Base-by-base conservation (phyloP, 2,329 filamentous ascomycete genomes). In the Daldinia sp. region DNA sequence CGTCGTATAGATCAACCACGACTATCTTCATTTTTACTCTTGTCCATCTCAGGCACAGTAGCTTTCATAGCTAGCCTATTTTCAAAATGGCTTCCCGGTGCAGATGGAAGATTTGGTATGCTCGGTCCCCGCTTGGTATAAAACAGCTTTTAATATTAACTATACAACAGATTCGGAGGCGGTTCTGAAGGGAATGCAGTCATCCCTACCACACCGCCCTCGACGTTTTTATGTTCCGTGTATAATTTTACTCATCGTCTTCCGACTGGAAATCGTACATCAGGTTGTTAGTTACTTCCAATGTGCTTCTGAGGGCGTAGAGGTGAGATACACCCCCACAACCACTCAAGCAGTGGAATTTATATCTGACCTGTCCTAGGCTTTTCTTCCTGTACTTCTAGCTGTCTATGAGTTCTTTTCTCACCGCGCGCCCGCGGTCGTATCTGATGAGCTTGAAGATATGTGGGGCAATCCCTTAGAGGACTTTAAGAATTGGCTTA, bases 201-300 rank as follows among this genome's bases (percentile, higher is more conserved):
- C 70, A 1, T 77, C 74, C 34, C 64, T 81, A 4, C 82, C 83
- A 4, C 77, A 78, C 29, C 77, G 83, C 17, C 83, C 84, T 15
- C 77, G 80, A 32, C 77, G 80, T 9, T 80, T 79, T 58, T 82
- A 80, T 45, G 67, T 83, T 2, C 79, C 80, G 1, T 72, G 77
- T 10, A 70, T 86, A 13, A 73, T 83, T 7, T 37, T 78, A 4
- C 78, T 79, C 27, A 75, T 85, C 45, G 74, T 83, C 2, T 29
- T 82, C 7, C 79, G 85, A 3, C 70, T 86, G 13, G 82, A 85
- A 61, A 71, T 82, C 1, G 80, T 82, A 32, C 78, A 83, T 52
- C 75, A 72, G 29, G 78, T 84, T 1, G 77, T 81, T 11, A 73
- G 74, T 23, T 77, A 81, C 60, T 78, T 83, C 32, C 83, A 86